A percentile compares a stretch with the other conserved stretches of the same genome.
Evolutionary conservation across 768 basidiomycete genomes (phyloP).

Genomic region (Podaxis carcinomalis): DNA sequence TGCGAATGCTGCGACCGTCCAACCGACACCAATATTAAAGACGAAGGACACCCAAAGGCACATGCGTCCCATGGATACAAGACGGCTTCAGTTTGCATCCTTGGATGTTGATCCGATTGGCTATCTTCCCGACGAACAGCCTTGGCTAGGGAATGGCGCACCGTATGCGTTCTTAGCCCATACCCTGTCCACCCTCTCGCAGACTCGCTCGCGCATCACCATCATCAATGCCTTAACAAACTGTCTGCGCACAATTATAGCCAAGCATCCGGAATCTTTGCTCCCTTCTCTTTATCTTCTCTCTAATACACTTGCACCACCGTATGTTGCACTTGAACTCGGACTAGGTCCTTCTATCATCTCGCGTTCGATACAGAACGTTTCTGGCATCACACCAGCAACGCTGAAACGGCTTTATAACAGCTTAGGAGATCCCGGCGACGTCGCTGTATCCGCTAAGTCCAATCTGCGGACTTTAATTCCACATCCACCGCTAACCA

Average conservation of each 20-base stretch:
- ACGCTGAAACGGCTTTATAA: conserved; percentile 67
- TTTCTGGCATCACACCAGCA: conserved; percentile 58
- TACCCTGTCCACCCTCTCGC: conserved; percentile 53
- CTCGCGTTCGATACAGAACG: conserved; percentile 65
- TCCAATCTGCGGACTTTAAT: conserved; percentile 69
- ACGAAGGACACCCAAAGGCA: neutral
- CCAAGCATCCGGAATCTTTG: conserved; percentile 64
- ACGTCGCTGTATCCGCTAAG: conserved; percentile 84
- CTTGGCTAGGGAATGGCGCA: conserved; percentile 39
- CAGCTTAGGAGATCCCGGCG: conserved; percentile 77
- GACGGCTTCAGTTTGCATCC: conserved; percentile 20
- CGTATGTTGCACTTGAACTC: conserved; percentile 68
- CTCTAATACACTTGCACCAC: conserved; percentile 75
- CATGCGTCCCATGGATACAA: neutral
- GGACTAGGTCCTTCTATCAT: conserved; percentile 67
- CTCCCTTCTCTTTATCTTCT: conserved; percentile 76
- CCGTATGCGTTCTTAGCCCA: conserved; percentile 74
- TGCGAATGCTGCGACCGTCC: neutral
- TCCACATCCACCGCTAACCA: conserved; percentile 62
- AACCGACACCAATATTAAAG: neutral
- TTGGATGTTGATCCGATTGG: conserved; percentile 46
- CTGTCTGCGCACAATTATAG: conserved; percentile 62
- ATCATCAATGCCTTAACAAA: conserved; percentile 74
- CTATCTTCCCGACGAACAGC: conserved; percentile 38
- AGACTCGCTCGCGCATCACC: conserved; percentile 67